Evolutionary conservation across 768 basidiomycete genomes (phyloP).

Genomic region (Suillus spraguei): DNA sequence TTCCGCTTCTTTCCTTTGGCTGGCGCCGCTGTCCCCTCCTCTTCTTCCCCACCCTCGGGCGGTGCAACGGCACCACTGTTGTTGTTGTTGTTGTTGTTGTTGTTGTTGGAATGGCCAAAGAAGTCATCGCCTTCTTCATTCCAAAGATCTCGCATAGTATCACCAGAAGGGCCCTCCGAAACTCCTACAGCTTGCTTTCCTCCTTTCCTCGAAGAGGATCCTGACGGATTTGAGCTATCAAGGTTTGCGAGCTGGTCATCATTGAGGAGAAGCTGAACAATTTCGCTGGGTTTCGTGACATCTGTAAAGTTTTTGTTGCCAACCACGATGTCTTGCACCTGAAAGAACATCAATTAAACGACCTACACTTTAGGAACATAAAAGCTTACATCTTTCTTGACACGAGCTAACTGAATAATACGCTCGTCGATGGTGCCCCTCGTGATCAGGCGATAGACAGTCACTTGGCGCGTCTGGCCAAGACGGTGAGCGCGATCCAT

Average conservation of each 20-base stretch:
- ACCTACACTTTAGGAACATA: neutral
- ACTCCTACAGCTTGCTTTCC: constrained; percentile 38
- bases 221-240: constrained; percentile 46
- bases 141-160: constrained; percentile 67
- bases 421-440: constrained; percentile 96
- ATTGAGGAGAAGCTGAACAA: constrained; percentile 91
- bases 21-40: constrained; percentile 26
- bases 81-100: constrained; percentile 25
- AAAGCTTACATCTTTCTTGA: constrained; percentile 88
- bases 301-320: constrained; percentile 96
- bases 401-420: constrained; percentile 92
- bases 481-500: constrained; percentile 98
- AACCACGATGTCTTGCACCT: constrained; percentile 99
- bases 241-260: constrained; percentile 89
- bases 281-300: constrained; percentile 93
- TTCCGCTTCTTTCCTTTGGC: constrained; percentile 38
- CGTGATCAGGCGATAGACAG: constrained; percentile 93
- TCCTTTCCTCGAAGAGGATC: constrained; percentile 37
- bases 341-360: constrained; percentile 11
- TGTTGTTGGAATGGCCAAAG: constrained; percentile 60
- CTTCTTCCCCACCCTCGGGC: constrained; percentile 33
- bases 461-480: constrained; percentile 96
- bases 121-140: constrained; percentile 88
- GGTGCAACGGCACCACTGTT: constrained; percentile 18
- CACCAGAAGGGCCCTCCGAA: constrained; percentile 36